A percentile compares a stretch with the other conserved stretches of the same genome.
Conservation (phyloP, 2,329 filamentous ascomycete genomes). For the Kalmusia sp. region DNA sequence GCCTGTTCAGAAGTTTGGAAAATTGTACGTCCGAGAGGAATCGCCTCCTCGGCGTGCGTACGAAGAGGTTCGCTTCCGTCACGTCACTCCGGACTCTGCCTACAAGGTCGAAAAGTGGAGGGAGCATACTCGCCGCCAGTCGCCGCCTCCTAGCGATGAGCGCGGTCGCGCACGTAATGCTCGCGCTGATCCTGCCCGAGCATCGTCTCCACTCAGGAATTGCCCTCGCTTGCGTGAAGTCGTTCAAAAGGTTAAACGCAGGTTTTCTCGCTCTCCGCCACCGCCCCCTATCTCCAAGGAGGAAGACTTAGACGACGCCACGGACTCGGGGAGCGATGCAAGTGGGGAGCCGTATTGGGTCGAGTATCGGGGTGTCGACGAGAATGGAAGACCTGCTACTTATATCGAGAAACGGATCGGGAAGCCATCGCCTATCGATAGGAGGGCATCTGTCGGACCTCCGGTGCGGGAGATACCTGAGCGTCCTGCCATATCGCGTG, state of each 20-base stretch:
- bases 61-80: constrained; percentile 24
- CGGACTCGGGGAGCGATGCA: constrained; percentile 33
- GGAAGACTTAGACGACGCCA: constrained; percentile 29
- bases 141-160: constrained; percentile 15
- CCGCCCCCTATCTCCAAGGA: constrained; percentile 11
- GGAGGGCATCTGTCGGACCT: neutral
- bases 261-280: constrained; percentile 15
- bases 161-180: constrained; percentile 6
- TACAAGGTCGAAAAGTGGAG: constrained; percentile 15
- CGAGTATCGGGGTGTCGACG: constrained; percentile 35
- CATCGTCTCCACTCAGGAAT: neutral
- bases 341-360: constrained; percentile 19
- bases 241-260: constrained; percentile 7
- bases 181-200: constrained; percentile 3
- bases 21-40: constrained; percentile 23
- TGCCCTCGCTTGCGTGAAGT: constrained; percentile 22
- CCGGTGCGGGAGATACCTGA: neutral
- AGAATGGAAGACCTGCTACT: constrained; percentile 33
- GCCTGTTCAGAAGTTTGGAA: constrained; percentile 23
- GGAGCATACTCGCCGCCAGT: constrained; percentile 20
- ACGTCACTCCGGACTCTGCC: constrained; percentile 10
- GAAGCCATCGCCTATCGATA: neutral
- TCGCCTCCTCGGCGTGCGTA: constrained; percentile 5
- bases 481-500: neutral
- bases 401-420: constrained; percentile 34